A percentile compares a stretch with the other conserved stretches of the same genome.
These are phyloP conservation scores for Pseudogymnoascus destructans DNA, from an alignment of 2,329 filamentous ascomycete species.

Conservation along the genomic window DNA sequence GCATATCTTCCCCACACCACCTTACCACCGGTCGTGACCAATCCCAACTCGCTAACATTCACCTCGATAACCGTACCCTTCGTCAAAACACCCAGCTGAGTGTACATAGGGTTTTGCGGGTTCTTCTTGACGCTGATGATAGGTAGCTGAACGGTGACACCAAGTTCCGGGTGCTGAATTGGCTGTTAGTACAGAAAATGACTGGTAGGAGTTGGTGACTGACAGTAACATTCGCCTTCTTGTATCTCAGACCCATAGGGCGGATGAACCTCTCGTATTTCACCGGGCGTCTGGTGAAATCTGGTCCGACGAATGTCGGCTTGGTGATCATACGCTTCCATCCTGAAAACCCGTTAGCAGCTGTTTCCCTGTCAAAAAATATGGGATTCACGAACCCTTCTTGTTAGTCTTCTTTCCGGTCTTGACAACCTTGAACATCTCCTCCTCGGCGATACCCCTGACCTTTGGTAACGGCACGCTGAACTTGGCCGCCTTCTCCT, in stretches of 20 bases:
- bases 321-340: conserved; percentile 48
- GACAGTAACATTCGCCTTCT: conserved; percentile 53
- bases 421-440: conserved; percentile 91
- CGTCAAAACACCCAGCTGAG: conserved; percentile 73
- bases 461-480: conserved; percentile 84
- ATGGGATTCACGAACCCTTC: conserved; percentile 37
- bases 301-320: conserved; percentile 74
- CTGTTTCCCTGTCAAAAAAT: background rate
- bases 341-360: background rate
- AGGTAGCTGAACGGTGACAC: conserved; percentile 70
- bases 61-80: conserved; percentile 76
- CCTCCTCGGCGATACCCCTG: conserved; percentile 78
- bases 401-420: conserved; percentile 84
- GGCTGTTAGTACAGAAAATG: background rate
- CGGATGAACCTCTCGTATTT: conserved; percentile 57
- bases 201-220: conserved; percentile 29
- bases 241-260: conserved; percentile 62
- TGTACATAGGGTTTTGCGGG: conserved; percentile 76
- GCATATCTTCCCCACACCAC: conserved; percentile 79
- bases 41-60: conserved; percentile 76
- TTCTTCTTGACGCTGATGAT: conserved; percentile 56
- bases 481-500: conserved; percentile 84
- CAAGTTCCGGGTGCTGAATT: conserved; percentile 45
- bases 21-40: conserved; percentile 80
- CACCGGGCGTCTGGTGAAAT: conserved; percentile 75